Conservation (phyloP, 352 stramenopile species). For the Phytopythium aichiense region DNA sequence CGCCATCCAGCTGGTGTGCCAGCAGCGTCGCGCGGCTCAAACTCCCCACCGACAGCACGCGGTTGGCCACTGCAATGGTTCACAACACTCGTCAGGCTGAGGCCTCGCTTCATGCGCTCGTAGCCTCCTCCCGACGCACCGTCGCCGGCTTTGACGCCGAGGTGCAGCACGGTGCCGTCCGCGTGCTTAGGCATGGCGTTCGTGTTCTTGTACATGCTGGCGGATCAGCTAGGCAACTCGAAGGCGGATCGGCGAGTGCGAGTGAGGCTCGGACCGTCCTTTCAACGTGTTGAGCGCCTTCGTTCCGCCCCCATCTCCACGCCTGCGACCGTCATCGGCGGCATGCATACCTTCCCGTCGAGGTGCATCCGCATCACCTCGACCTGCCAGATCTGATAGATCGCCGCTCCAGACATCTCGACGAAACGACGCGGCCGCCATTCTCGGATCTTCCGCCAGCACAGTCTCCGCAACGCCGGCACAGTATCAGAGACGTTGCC, state of each 20-base stretch:
- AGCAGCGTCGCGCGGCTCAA: slow-evolving; percentile 30
- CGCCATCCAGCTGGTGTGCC: slow-evolving; percentile 25
- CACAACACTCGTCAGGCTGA: not conserved
- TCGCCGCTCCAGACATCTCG: not conserved
- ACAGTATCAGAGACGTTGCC: too few relatives aligned
- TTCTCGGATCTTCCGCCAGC: too few relatives aligned
- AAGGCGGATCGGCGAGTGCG: too few relatives aligned
- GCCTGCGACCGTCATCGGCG: not conserved
- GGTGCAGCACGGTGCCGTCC: slow-evolving; percentile 39
- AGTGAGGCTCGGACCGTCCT: too few relatives aligned
- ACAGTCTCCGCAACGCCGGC: not conserved
- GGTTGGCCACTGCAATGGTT: slow-evolving; percentile 28
- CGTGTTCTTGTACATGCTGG: slow-evolving; percentile 41
- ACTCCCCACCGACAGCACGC: slow-evolving; percentile 43
- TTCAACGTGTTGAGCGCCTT: too few relatives aligned
- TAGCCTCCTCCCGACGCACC: slow-evolving; percentile 10
- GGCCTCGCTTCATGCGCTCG: not conserved
- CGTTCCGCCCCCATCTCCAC: not conserved
- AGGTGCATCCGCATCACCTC: not conserved
- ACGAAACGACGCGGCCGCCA: too few relatives aligned
- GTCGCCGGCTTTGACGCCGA: slow-evolving; percentile 35
- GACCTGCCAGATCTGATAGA: not conserved
- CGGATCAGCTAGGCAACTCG: not conserved
- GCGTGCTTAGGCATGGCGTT: slow-evolving; percentile 37
- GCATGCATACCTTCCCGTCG: slow-evolving; percentile 3